Conservation (phyloP, 2,329 filamentous ascomycete genomes). For the Trichophyton benhamiae region DNA sequence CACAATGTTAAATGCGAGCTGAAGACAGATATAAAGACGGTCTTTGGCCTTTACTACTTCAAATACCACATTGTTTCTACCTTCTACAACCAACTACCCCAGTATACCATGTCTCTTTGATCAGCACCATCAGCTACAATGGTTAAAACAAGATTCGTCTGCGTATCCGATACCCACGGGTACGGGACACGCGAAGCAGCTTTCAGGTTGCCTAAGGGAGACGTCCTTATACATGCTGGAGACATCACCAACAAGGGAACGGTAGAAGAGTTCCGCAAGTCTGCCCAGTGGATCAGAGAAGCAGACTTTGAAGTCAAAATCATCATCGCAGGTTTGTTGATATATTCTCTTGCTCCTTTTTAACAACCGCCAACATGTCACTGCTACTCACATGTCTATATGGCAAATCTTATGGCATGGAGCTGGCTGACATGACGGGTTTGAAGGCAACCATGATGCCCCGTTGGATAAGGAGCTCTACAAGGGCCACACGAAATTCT, state of each 20-base stretch:
- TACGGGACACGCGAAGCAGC: slow-evolving; percentile 36
- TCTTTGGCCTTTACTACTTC: not conserved
- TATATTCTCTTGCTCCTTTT: not conserved
- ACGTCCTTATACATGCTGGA: slow-evolving; percentile 48
- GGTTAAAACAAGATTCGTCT: slow-evolving; percentile 41
- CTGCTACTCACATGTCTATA: not conserved
- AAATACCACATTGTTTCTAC: not conserved
- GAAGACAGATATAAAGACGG: too few species aligned
- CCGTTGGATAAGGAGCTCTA: slow-evolving; percentile 42
- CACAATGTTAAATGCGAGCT: too few species aligned
- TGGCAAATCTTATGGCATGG: not conserved
- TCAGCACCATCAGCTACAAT: slow-evolving; percentile 9
- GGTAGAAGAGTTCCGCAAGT: slow-evolving; percentile 39
- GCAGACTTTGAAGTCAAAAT: slow-evolving; percentile 45
- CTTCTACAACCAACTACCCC: not conserved
- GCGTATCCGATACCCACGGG: slow-evolving; percentile 48
- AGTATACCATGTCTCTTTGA: not conserved
- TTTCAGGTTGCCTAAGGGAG: slow-evolving; percentile 43
- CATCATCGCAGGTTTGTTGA: slow-evolving; percentile 39
- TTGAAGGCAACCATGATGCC: slow-evolving; percentile 46
- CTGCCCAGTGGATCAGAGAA: slow-evolving; percentile 41
- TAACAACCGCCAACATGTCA: not conserved
- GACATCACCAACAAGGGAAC: slow-evolving; percentile 47
- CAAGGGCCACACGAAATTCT: slow-evolving; percentile 27
- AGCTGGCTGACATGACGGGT: not conserved